Evolutionary conservation across 257 asterid genomes (phyloP).

Genomic region (Solanum virginianum): DNA sequence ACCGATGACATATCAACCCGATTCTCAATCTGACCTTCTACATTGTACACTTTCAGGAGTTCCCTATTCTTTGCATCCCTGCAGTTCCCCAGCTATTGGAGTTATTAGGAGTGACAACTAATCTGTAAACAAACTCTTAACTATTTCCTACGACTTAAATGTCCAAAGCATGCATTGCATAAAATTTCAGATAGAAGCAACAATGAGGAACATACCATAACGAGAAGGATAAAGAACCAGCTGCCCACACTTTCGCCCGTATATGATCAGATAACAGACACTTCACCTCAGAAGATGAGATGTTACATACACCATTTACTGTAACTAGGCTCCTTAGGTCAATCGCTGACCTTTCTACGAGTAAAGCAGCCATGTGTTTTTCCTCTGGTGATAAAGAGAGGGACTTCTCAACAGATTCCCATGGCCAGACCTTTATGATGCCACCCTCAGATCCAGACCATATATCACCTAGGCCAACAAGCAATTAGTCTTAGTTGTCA

Average conservation of each 20-base stretch:
- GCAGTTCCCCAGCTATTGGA: constrained; percentile 4
- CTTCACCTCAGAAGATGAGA: constrained; percentile 87
- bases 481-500: not conserved
- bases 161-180: not conserved
- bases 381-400: constrained; percentile 72
- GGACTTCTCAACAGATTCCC: constrained; percentile 88
- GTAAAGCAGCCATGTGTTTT: constrained; percentile 79
- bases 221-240: constrained; percentile 63
- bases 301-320: constrained; percentile 67
- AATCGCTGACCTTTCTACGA: constrained; percentile 70
- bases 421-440: constrained; percentile 72
- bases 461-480: constrained; percentile 52
- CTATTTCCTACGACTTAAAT: not conserved
- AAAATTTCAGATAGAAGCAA: not conserved
- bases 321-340: constrained; percentile 90
- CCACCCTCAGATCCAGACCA: constrained; percentile 98
- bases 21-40: constrained; percentile 83
- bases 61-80: constrained; percentile 96
- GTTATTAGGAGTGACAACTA: constrained; percentile 4
- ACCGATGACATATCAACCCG: constrained; percentile 48
- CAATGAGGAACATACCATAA: constrained; percentile 41
- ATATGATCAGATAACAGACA: constrained; percentile 50
- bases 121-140: not conserved
- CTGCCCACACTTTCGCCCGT: constrained; percentile 83
- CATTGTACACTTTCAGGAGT: constrained; percentile 63